Conservation (phyloP, 116 monocot genomes). For the Papilionanthe hybrid region DNA sequence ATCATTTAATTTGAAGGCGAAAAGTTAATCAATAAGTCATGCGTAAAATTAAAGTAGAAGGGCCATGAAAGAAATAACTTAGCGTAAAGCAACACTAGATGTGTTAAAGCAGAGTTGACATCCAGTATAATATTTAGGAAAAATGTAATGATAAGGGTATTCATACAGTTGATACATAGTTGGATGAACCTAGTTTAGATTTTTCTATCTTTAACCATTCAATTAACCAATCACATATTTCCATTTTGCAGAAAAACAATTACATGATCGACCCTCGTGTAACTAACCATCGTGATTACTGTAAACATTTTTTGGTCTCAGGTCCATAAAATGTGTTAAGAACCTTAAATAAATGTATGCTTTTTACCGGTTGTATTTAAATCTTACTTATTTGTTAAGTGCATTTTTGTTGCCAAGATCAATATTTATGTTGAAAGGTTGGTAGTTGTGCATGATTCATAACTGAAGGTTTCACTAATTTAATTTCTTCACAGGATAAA, state of each 20-base stretch:
- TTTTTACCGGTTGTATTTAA: background rate
- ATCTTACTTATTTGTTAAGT: background rate
- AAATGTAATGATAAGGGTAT: background rate
- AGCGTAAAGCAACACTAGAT: too few species aligned
- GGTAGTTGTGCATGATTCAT: background rate
- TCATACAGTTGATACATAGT: background rate
- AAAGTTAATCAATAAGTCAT: background rate
- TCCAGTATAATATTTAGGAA: too few species aligned
- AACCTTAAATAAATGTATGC: background rate
- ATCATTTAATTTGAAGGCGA: background rate
- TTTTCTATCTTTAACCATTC: background rate
- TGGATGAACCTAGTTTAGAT: background rate
- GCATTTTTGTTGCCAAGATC: background rate
- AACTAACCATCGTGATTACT: background rate
- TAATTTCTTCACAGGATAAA: slow-evolving; percentile 20
- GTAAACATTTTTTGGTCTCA: background rate
- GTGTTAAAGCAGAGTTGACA: too few species aligned
- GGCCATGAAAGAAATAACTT: background rate
- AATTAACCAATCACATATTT: too few species aligned
- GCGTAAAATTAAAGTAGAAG: background rate
- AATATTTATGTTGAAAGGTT: background rate
- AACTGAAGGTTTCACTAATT: background rate
- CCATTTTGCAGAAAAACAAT: background rate
- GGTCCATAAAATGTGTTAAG: background rate
- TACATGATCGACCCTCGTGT: background rate